These are phyloP conservation scores for Papiliotrema fonsecae DNA, from an alignment of 1,284 basidiomycete species.

Conservation along the genomic window DNA sequence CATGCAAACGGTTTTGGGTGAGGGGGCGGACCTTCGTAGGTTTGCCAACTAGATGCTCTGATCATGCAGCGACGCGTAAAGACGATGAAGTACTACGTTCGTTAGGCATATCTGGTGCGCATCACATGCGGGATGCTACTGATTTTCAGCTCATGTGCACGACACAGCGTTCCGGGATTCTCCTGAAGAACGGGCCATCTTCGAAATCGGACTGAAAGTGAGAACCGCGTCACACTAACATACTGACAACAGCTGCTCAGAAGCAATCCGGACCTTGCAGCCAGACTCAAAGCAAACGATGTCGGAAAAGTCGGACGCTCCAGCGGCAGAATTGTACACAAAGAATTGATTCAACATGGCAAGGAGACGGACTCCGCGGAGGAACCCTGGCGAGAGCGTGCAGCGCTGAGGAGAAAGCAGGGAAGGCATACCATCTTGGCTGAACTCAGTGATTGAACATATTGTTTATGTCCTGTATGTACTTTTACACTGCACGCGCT, in stretches of 20 bases:
- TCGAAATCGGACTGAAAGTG: constrained; percentile 38
- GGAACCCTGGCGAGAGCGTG: constrained; percentile 11
- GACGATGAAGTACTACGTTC: constrained; percentile 20
- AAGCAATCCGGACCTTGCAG: constrained; percentile 23
- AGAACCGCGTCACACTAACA: not conserved
- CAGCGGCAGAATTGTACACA: too few relatives aligned
- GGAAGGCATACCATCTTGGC: not conserved
- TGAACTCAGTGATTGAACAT: not conserved
- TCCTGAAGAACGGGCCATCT: constrained; percentile 33
- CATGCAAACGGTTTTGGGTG: constrained; percentile 17
- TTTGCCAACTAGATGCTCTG: not conserved
- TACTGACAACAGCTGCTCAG: constrained; percentile 18
- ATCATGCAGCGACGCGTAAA: constrained; percentile 4
- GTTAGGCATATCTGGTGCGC: constrained; percentile 23
- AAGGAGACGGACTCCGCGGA: not conserved
- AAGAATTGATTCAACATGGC: not conserved
- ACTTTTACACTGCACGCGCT: not conserved
- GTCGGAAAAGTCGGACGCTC: constrained; percentile 21
- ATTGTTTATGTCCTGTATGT: not conserved
- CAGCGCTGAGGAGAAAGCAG: not conserved
- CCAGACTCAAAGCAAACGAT: constrained; percentile 34
- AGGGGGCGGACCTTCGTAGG: constrained; percentile 5
- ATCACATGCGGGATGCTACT: not conserved
- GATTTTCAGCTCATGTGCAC: constrained; percentile 21
- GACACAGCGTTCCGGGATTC: constrained; percentile 36